Base-by-base conservation (phyloP, 495 filamentous ascomycete species). In the Aspergillus egyptiacus region DNA sequence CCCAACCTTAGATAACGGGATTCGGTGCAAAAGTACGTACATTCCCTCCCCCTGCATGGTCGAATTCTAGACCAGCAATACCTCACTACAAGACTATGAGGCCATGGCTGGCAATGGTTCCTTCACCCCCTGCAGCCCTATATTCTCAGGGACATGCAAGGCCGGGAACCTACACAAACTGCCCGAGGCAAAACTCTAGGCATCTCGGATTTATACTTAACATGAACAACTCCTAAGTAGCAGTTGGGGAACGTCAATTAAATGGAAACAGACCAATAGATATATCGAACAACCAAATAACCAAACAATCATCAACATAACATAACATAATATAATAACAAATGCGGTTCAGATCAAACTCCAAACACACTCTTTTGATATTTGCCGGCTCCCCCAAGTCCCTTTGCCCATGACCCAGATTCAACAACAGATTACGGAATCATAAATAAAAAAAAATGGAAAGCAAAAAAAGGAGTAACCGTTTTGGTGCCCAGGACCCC, bases 311-410 rank as follows among this genome's bases (percentile, higher is more conserved):
- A 8, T 19, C 6, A 30, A 31, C 40, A 6, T 31, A 22, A 41
- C 24, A 17, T 48, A 44, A 38, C 25, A 49, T 35, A 47, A 48
- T 34, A 45, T 40, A 22, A 48, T 33, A 46, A 44, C n/a, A 60
- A 49, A 48, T 35, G 49, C 38, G 50, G 48, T 35, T 36, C 57
- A 60, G 51, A 55, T 57, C 54, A 55, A 53, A 61, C 55, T 58
- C 54, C 54, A 41, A 46, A 20, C 57, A 20, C 57, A 54, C 54
- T 55, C 54, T 55, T 57, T 60, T 57, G 30, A 60, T 55, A 45
- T 61, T 54, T 61, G 50, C 54, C 55, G 51, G 52, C 58, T 49
- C 42, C 58, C 54, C 46, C 30, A 42, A 22, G 46, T 52, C 50
- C 52, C 43, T 39, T 50, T 41, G 35, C 46, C 56, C 47, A 44